A percentile compares a stretch with the other conserved stretches of the same genome.
Conservation (phyloP, 805 yeast species). For the Lachancea nothofagi region DNA sequence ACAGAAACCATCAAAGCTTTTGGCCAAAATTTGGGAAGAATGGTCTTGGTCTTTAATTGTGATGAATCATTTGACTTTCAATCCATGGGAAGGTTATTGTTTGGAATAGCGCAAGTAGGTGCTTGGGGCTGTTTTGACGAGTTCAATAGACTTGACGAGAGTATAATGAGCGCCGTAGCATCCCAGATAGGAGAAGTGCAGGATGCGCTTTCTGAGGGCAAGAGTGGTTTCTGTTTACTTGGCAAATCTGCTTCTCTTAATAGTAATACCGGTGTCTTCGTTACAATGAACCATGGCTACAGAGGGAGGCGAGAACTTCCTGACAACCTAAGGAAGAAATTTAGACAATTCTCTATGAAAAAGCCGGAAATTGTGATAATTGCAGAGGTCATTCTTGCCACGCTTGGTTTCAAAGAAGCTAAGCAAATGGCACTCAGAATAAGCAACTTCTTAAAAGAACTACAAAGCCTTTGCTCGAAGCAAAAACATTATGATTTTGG, state of each 20-base stretch:
- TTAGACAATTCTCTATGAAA: constrained; percentile 68
- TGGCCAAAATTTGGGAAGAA: constrained; percentile 71
- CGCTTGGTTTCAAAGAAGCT: constrained; percentile 63
- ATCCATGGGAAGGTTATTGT: constrained; percentile 67
- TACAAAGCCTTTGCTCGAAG: constrained; percentile 39
- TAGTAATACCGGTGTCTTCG: constrained; percentile 62
- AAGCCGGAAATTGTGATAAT: constrained; percentile 66
- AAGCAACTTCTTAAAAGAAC: constrained; percentile 47
- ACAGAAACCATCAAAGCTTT: constrained; percentile 86
- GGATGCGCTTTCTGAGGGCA: constrained; percentile 36
- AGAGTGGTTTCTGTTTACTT: constrained; percentile 35
- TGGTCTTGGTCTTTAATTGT: constrained; percentile 84
- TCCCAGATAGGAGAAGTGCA: constrained; percentile 73
- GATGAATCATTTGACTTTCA: constrained; percentile 83
- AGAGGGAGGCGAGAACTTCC: constrained; percentile 80
- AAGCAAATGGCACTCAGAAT: constrained; percentile 40
- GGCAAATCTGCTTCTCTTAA: constrained; percentile 39
- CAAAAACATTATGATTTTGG: constrained; percentile 91
- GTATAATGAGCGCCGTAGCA: constrained; percentile 77
- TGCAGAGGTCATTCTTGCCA: constrained; percentile 61
- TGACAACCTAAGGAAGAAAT: constrained; percentile 74
- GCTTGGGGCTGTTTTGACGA: constrained; percentile 97
- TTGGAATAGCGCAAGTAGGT: constrained; percentile 78
- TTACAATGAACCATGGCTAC: constrained; percentile 89
- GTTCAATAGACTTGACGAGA: constrained; percentile 71